Evolutionary conservation across 805 yeast species (phyloP), one percentile per base, ranked within the genome.

Genomic region (Yarrowia keelungensis): DNA sequence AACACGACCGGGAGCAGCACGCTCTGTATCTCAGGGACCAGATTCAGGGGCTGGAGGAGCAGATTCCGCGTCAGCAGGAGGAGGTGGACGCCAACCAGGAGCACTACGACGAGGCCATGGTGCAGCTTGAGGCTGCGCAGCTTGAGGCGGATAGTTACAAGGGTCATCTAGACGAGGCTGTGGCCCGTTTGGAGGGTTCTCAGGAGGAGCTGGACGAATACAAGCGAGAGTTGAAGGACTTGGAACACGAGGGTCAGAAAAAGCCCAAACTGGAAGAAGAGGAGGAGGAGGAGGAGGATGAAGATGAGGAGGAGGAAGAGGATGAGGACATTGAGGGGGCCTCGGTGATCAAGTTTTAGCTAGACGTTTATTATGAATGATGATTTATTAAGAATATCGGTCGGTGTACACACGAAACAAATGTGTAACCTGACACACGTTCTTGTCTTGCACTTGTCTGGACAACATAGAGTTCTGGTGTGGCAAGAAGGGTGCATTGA

Each of bases 1-100:
- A 53, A 53, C 59, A 53, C 59, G 59, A 53, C 59, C n/a, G 45
- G 3, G 59, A 53, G 16, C 59, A 51, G 14, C 58, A 53, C 32
- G 45, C 59, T 8, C 59, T 38, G 35, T 53, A 53, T 39, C 59
- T 53, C 36, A 19, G 8, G 36, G 59, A 53, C 45, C 59, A 53
- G 19, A 53, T 53, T 16, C 59, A 15, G 16, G 15, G 45, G 16
- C 45, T 53, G 36, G 35, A 53, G 35, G 45, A 39, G 12, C 45
- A 2, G 14, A 38, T 53, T 53, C 45, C 59, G 14, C 8, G 5
- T 3, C 43, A 39, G 45, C 45, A 39, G 35, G 36, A 53, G 14
- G 59, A 53, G 36, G 59, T 53, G n/a, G 59, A 53, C n/a, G 14
- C 14, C 45, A 14, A 19, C 35, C 59, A 39, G 59, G 59, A 53